Evolutionary conservation across 371 early-diverging fungal species (phyloP).

Genomic region (Mortierella sp.): DNA sequence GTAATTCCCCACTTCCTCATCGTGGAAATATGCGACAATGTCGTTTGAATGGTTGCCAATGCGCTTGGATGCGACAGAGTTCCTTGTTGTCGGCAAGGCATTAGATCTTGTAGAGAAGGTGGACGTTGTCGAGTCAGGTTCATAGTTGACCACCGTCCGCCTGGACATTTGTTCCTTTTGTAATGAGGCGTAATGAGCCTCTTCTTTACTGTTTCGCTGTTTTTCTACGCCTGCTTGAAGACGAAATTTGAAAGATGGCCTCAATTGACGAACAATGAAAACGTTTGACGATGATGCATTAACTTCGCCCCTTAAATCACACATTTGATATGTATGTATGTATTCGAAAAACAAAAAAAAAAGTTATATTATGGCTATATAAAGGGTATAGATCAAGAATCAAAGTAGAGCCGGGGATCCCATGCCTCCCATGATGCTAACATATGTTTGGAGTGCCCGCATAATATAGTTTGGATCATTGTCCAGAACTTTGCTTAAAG

Average conservation of each 20-base stretch:
- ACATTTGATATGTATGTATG: no score
- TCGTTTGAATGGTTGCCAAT: conserved; percentile 61
- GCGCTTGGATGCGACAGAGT: conserved; percentile 30
- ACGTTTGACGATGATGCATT: no score
- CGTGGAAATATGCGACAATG: conserved; percentile 89
- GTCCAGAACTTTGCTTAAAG: conserved; percentile 66
- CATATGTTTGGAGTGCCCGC: conserved; percentile 74
- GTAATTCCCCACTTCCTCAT: conserved; percentile 89
- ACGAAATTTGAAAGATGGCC: no score
- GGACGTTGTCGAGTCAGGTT: conserved; percentile 38
- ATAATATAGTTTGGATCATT: conserved; percentile 70
- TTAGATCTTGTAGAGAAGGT: conserved; percentile 44
- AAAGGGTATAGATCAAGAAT: conserved; percentile 1
- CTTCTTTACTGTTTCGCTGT: no score
- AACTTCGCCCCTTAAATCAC: no score
- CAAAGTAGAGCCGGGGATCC: conserved; percentile 32
- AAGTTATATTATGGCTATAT: not conserved
- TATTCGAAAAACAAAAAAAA: no score
- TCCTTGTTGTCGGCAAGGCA: conserved; percentile 35
- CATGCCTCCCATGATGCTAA: conserved; percentile 38
- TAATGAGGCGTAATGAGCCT: no score
- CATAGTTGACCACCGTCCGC: conserved; percentile 36
- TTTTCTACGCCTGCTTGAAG: no score
- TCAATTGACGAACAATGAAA: no score
- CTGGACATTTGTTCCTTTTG: conserved; percentile 24